phyloP scores from a whole-genome alignment of 768 basidiomycete species.

The Rhizopogon rudus region DNA sequence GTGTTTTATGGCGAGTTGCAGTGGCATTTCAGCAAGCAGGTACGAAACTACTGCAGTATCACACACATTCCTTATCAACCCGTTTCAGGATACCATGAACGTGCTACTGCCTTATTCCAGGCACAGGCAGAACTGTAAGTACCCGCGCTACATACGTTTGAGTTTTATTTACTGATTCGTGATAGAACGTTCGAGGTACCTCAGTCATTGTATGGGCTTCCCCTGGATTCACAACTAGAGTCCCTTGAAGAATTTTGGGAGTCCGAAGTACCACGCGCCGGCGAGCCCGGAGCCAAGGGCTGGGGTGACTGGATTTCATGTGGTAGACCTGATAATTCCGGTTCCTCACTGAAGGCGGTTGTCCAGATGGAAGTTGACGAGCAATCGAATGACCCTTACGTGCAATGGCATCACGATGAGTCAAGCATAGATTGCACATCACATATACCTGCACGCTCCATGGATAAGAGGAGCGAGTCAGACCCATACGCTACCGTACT shows the following conservation, averaged over 20 bases:
- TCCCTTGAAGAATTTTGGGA: slow-evolving; percentile 83
- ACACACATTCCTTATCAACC: slow-evolving; percentile 1
- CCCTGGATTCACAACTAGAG: slow-evolving; percentile 47
- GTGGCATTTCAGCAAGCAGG: slow-evolving; percentile 64
- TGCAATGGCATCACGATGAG: slow-evolving; percentile 62
- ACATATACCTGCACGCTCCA: slow-evolving; percentile 50
- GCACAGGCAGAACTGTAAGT: slow-evolving; percentile 80
- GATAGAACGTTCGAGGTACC: slow-evolving; percentile 59
- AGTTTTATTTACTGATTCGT: slow-evolving; percentile 5
- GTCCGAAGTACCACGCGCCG: slow-evolving; percentile 69
- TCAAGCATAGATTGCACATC: slow-evolving; percentile 37
- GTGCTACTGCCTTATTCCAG: slow-evolving; percentile 74
- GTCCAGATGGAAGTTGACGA: slow-evolving; percentile 14
- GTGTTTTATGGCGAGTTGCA: slow-evolving; percentile 69
- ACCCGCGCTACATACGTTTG: background rate
- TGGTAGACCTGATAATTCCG: slow-evolving; percentile 30
- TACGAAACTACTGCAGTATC: slow-evolving; percentile 23
- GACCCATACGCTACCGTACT: slow-evolving; percentile 75
- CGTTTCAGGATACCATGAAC: slow-evolving; percentile 61
- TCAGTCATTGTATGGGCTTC: slow-evolving; percentile 31
- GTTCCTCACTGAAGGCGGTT: slow-evolving; percentile 1
- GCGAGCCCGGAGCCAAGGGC: slow-evolving; percentile 60
- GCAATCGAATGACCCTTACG: slow-evolving; percentile 55
- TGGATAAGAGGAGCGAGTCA: slow-evolving; percentile 38
- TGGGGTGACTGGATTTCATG: slow-evolving; percentile 61